Conservation (phyloP, 257 asterid species). For the Salvia rosmarinus region DNA sequence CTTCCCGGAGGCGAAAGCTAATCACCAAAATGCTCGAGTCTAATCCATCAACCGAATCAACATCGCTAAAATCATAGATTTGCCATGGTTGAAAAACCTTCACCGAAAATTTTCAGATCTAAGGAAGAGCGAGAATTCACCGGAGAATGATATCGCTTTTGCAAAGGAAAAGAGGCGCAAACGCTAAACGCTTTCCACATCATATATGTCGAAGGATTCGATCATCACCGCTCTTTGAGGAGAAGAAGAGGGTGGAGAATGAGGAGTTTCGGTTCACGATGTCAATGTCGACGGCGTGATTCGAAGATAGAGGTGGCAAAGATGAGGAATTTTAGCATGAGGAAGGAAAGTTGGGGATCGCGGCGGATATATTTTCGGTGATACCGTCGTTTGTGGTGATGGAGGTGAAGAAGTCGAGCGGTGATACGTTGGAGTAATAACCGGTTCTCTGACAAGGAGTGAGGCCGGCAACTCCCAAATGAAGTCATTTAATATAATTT, state of each 20-base stretch:
- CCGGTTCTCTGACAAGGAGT: slow-evolving; percentile 68
- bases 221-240: slow-evolving; percentile 62
- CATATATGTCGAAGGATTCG: slow-evolving; percentile 67
- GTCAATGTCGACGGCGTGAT: slow-evolving; percentile 61
- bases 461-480: slow-evolving; percentile 69
- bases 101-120: slow-evolving; percentile 14
- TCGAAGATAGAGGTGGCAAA: slow-evolving; percentile 68
- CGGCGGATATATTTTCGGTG: slow-evolving; percentile 63
- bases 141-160: slow-evolving; percentile 13
- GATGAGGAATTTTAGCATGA: slow-evolving; percentile 57
- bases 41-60: slow-evolving; percentile 51
- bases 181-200: slow-evolving; percentile 68
- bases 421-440: slow-evolving; percentile 73
- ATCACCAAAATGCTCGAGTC: slow-evolving; percentile 68
- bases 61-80: slow-evolving; percentile 58
- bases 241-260: slow-evolving; percentile 49
- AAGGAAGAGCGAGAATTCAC: slow-evolving; percentile 42
- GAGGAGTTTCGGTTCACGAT: slow-evolving; percentile 69
- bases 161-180: slow-evolving; percentile 48
- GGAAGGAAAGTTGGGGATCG: slow-evolving; percentile 76
- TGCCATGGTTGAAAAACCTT: slow-evolving; percentile 60
- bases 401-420: slow-evolving; percentile 75
- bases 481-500: no score
- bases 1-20: slow-evolving; percentile 54
- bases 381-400: slow-evolving; percentile 62